These are phyloP conservation scores for Conoideocrella luteorostrata DNA, from an alignment of 2,329 filamentous ascomycete species.

Conservation along the genomic window DNA sequence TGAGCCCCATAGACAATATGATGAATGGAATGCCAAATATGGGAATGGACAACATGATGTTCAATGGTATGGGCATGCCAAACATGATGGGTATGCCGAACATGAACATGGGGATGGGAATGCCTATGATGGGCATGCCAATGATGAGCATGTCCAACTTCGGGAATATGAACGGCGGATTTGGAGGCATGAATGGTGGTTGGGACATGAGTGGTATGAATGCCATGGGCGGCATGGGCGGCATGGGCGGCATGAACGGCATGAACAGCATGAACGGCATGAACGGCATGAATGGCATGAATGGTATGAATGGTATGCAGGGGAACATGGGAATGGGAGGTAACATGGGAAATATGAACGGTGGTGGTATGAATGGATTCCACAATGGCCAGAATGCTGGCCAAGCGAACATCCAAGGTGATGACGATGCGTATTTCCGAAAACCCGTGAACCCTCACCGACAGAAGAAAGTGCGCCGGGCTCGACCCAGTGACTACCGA, in stretches of 20 bases:
- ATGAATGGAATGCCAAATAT: slow-evolving; percentile 36
- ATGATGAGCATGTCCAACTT: slow-evolving; percentile 20
- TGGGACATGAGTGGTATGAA: slow-evolving; percentile 32
- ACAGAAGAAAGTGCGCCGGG: slow-evolving; percentile 71
- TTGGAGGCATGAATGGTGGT: slow-evolving; percentile 25
- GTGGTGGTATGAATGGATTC: slow-evolving; percentile 25
- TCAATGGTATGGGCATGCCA: slow-evolving; percentile 12
- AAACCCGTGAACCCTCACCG: slow-evolving; percentile 94
- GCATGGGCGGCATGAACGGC: slow-evolving; percentile 24
- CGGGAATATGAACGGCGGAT: slow-evolving; percentile 6
- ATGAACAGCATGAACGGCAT: slow-evolving; percentile 15
- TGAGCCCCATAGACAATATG: slow-evolving; percentile 39
- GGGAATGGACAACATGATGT: slow-evolving; percentile 14
- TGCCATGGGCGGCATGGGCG: slow-evolving; percentile 23
- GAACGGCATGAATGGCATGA: slow-evolving; percentile 16
- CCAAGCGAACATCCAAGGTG: slow-evolving; percentile 48
- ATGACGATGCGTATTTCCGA: slow-evolving; percentile 89
- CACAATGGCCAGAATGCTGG: slow-evolving; percentile 34
- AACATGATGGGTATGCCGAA: slow-evolving; percentile 34
- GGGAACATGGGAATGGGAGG: slow-evolving; percentile 13
- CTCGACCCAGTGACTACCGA: slow-evolving; percentile 84
- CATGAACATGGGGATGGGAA: slow-evolving; percentile 17
- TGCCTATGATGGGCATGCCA: slow-evolving; percentile 23
- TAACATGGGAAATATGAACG: slow-evolving; percentile 20
- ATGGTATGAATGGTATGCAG: slow-evolving; percentile 21